Evolutionary conservation across 106 monocot genomes (phyloP).

Genomic region (Acorus calamus): DNA sequence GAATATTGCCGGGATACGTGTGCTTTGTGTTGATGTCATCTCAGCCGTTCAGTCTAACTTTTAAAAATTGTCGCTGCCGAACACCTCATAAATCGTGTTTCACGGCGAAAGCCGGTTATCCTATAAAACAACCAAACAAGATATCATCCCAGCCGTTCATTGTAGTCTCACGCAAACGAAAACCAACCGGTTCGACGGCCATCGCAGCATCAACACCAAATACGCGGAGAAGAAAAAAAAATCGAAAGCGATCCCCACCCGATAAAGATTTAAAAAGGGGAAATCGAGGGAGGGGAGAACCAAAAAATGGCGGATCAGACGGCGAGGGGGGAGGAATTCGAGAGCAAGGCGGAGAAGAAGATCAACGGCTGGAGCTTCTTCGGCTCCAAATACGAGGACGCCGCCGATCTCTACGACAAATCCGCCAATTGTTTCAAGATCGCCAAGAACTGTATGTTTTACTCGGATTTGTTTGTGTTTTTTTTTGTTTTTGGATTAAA

Average conservation of each 20-base stretch:
- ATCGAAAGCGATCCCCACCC: not conserved
- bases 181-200: too few relatives aligned
- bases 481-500: too few relatives aligned
- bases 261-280: not conserved
- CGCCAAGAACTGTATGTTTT: slow-evolving; percentile 54
- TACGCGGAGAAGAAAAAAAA: slow-evolving; percentile 20
- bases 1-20: too few relatives aligned
- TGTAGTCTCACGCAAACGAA: too few relatives aligned
- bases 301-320: slow-evolving; percentile 35
- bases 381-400: slow-evolving; percentile 78
- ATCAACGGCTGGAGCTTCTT: slow-evolving; percentile 67
- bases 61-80: too few relatives aligned
- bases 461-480: too few relatives aligned
- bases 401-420: slow-evolving; percentile 74
- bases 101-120: too few relatives aligned
- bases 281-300: slow-evolving; percentile 1
- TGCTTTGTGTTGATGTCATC: too few relatives aligned
- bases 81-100: too few relatives aligned
- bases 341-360: slow-evolving; percentile 93
- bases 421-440: slow-evolving; percentile 85
- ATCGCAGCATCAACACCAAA: not conserved
- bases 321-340: slow-evolving; percentile 67
- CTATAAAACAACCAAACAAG: too few relatives aligned
- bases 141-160: too few relatives aligned
- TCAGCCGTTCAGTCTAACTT: too few relatives aligned